Conservation (phyloP, 176 grass and related monocot species). For the Coix lacrymajobi region DNA sequence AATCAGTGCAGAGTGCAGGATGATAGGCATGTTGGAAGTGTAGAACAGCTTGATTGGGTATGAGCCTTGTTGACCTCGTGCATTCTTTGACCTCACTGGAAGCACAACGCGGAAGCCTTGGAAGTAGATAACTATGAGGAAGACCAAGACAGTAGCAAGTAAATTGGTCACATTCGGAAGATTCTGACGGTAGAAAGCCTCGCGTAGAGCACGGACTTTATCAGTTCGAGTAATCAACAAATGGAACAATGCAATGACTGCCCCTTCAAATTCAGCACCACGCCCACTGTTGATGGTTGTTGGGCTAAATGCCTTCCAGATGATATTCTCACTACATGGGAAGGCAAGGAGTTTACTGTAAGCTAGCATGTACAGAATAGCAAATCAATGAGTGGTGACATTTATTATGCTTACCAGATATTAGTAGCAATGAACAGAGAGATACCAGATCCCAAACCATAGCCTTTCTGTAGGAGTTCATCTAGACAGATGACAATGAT, state of each 20-base stretch:
- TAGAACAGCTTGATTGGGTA: conserved; percentile 98
- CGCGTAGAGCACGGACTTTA: conserved; percentile 74
- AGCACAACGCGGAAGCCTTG: conserved; percentile 94
- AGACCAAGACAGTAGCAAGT: conserved; percentile 88
- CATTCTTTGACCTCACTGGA: conserved; percentile 92
- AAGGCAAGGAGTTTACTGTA: not conserved
- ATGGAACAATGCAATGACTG: conserved; percentile 93
- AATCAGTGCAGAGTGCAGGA: conserved; percentile 87
- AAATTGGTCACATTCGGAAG: conserved; percentile 93
- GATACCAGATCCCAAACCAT: conserved; percentile 92
- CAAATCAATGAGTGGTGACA: not conserved
- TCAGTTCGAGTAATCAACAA: conserved; percentile 82
- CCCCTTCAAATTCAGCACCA: conserved; percentile 96
- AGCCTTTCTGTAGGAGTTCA: conserved; percentile 94
- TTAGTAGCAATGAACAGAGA: conserved; percentile 96
- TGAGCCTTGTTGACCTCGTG: conserved; percentile 88
- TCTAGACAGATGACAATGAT: conserved; percentile 97
- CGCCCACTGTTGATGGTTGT: conserved; percentile 93
- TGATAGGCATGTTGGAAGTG: conserved; percentile 95
- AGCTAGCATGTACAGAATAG: not conserved
- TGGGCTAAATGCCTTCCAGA: conserved; percentile 98
- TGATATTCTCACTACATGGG: conserved; percentile 74
- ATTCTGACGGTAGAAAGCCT: conserved; percentile 92
- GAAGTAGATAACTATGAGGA: conserved; percentile 96
- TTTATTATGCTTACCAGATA: conserved; percentile 56